These are phyloP conservation scores for Theobroma cacao DNA, from an alignment of 345 rosid species.

Conservation along the genomic window DNA sequence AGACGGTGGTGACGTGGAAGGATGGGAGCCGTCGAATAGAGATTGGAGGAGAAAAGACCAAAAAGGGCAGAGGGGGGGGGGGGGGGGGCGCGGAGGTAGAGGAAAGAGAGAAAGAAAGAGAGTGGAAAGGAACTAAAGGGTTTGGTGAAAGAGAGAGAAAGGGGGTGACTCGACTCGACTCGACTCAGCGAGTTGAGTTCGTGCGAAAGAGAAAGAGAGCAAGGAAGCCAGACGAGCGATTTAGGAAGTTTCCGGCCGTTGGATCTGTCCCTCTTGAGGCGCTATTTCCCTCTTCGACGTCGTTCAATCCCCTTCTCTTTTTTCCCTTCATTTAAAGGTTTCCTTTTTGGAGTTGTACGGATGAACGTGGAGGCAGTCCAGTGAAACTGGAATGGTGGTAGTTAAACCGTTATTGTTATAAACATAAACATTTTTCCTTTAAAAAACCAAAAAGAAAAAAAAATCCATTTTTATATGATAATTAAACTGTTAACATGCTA, in stretches of 20 bases:
- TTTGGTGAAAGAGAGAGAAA: slow-evolving; percentile 20
- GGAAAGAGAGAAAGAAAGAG: slow-evolving; percentile 11
- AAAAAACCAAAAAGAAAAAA: too few species aligned
- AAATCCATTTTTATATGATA: too few species aligned
- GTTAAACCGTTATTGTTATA: background rate
- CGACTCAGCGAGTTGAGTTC: slow-evolving; percentile 29
- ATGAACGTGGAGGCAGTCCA: background rate
- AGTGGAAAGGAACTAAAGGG: slow-evolving; percentile 8
- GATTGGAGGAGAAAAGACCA: slow-evolving; percentile 48
- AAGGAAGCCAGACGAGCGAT: background rate
- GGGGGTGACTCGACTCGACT: slow-evolving; percentile 19
- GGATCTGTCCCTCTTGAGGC: slow-evolving; percentile 10
- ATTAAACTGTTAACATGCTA: too few species aligned
- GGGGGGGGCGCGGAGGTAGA: slow-evolving; percentile 13
- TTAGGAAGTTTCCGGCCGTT: slow-evolving; percentile 21
- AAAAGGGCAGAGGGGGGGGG: slow-evolving; percentile 45
- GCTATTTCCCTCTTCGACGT: background rate
- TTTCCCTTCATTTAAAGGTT: background rate
- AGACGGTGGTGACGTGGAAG: slow-evolving; percentile 87
- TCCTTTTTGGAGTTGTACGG: background rate
- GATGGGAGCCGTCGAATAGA: slow-evolving; percentile 56
- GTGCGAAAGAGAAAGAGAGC: background rate
- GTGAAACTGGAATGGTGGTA: background rate
- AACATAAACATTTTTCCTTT: too few species aligned
- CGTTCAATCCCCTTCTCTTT: background rate